Conservation (phyloP, 495 filamentous ascomycete genomes). For the Niebla homalea region DNA sequence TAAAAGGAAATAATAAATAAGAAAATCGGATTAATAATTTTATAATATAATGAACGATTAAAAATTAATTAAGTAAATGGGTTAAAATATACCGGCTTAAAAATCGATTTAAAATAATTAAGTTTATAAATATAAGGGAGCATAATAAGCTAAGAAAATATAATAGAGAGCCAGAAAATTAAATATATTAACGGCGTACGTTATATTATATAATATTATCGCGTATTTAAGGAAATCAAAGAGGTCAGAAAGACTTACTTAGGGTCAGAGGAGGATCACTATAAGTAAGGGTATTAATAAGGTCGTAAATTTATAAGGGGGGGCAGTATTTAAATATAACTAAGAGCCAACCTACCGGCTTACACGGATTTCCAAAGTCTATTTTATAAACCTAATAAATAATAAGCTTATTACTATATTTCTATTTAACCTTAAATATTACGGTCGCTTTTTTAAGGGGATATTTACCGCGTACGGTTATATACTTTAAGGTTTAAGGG, state of each 20-base stretch:
- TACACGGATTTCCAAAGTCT: too few species aligned
- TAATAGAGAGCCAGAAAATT: background rate
- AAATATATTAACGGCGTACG: background rate
- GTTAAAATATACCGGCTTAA: background rate
- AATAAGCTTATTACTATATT: too few species aligned
- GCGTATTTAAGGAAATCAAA: too few species aligned
- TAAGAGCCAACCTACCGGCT: too few species aligned
- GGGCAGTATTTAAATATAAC: too few species aligned
- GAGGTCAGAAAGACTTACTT: background rate
- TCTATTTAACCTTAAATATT: too few species aligned
- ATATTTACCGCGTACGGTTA: too few species aligned
- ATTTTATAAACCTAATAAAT: too few species aligned
- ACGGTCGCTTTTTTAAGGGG: too few species aligned
- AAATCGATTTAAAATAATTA: background rate
- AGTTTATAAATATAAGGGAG: too few species aligned
- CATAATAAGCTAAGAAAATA: too few species aligned
- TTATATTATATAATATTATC: background rate
- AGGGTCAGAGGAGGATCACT: background rate
- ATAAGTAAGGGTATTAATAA: background rate
- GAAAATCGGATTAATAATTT: background rate
- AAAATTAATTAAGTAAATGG: background rate
- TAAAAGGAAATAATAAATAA: constrained; percentile 11
- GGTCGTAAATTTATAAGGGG: background rate
- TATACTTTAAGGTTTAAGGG: too few species aligned
- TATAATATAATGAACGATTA: background rate